Evolutionary conservation across 2,329 filamentous ascomycete species (phyloP).

Genomic region (Trichoderma asperellum): DNA sequence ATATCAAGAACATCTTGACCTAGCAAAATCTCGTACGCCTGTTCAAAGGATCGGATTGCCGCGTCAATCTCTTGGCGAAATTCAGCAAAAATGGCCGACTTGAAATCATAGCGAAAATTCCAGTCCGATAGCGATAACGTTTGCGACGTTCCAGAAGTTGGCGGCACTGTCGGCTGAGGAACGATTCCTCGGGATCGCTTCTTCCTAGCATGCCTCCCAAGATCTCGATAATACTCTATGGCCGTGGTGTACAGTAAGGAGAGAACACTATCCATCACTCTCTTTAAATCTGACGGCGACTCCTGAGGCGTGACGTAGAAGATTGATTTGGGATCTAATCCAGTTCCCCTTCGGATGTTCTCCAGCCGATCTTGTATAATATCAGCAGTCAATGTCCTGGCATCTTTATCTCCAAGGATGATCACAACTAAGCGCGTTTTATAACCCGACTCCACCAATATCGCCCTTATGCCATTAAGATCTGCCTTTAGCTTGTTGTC

Average conservation of each 20-base stretch:
- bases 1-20: conserved; percentile 83
- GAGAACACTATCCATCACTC: conserved; percentile 74
- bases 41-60: conserved; percentile 82
- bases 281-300: conserved; percentile 70
- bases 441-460: conserved; percentile 70
- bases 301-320: conserved; percentile 81
- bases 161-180: conserved; percentile 80
- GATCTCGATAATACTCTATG: conserved; percentile 89
- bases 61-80: conserved; percentile 92
- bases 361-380: conserved; percentile 71
- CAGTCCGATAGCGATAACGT: conserved; percentile 84
- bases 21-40: conserved; percentile 82
- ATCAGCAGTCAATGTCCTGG: conserved; percentile 60
- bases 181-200: conserved; percentile 81
- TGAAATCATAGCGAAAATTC: conserved; percentile 95
- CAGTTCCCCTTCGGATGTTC: conserved; percentile 77
- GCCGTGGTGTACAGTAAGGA: conserved; percentile 72
- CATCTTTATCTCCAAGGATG: conserved; percentile 41
- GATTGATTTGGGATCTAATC: conserved; percentile 79
- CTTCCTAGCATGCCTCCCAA: conserved; percentile 88
- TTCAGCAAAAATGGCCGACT: conserved; percentile 86
- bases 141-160: conserved; percentile 81
- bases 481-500: conserved; percentile 89
- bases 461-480: conserved; percentile 74
- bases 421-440: conserved; percentile 78